Base-by-base conservation (phyloP, 768 basidiomycete genomes). In the Suillus sp. region DNA sequence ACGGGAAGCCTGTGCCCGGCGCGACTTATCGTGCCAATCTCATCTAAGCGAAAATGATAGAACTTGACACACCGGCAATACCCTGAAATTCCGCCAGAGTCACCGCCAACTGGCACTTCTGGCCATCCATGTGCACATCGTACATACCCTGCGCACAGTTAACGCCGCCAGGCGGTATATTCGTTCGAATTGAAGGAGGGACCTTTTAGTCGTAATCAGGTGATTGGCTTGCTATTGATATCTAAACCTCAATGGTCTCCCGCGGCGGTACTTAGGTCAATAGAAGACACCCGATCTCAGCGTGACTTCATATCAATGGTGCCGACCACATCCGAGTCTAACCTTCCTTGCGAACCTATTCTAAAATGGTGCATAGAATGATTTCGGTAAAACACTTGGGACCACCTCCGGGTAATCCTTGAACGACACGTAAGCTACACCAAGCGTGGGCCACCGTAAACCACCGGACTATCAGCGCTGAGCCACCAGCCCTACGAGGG, bases 21-120 rank as follows among this genome's bases (percentile, higher is more conserved):
- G 4, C 25, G 62, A 63, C 53, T n/a, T 50, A 32, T 68, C 72
- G 70, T 62, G 66, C 72, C 34, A 47, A 56, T 67, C 68, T 70
- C 66, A 76, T 74, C 73, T 70, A 73, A 67, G 65, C 73, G 73
- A 74, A 66, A 71, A 73, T 54, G 64, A 70, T 63, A 65, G 68
- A 62, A 2, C 50, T 64, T 69, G 63, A 38, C 30, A 16, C 30
- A 51, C 63, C 65, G 47, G 50, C 42, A 47, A 58, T 61, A 45
- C 55, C 63, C 38, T 62, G 65, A 65, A 66, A 9, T 9, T 50
- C 48, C 53, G 55, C 65, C 65, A 60, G 61, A 30, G 62, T 35
- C 56, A 6, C 32, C 25, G 20, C 7, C 51, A 13, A 51, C 16
- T 16, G 16, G 48, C 48, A 16, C 18, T 30, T 27, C n/a, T 55